Evolutionary conservation across 306 rosid genomes (phyloP).

Genomic region (Delonix regia): DNA sequence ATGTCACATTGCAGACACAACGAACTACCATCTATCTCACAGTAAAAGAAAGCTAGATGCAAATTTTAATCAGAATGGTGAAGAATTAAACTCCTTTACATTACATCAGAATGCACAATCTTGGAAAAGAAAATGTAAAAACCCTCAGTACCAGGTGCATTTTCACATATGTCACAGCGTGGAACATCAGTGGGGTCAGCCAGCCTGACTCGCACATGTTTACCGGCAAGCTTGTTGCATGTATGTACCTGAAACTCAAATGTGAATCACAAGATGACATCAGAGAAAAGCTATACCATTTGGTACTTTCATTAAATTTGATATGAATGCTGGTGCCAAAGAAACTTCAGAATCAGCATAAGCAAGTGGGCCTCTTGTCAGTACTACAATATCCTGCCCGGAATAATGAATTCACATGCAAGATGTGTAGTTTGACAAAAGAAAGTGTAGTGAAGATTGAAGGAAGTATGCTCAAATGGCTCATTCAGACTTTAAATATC

Average conservation of each 20-base stretch:
- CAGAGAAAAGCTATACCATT: slow-evolving; percentile 17
- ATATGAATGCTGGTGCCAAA: not conserved
- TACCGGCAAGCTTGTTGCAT: slow-evolving; percentile 81
- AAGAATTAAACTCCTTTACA: slow-evolving; percentile 21
- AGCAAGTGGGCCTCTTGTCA: slow-evolving; percentile 21
- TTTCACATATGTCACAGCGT: slow-evolving; percentile 77
- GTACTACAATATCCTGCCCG: not conserved
- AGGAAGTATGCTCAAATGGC: not conserved
- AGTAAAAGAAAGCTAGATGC: slow-evolving; percentile 76
- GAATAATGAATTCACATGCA: not conserved
- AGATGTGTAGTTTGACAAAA: not conserved
- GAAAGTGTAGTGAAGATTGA: not conserved
- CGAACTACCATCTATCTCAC: slow-evolving; percentile 79
- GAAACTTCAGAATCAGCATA: not conserved
- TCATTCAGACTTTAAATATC: not conserved
- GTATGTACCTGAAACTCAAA: slow-evolving; percentile 62
- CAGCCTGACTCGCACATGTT: slow-evolving; percentile 73
- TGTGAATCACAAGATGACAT: slow-evolving; percentile 20
- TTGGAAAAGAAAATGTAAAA: not conserved
- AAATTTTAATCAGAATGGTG: slow-evolving; percentile 24
- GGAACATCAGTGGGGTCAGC: slow-evolving; percentile 70
- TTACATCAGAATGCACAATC: slow-evolving; percentile 21
- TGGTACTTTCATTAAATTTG: not conserved
- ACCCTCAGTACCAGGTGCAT: slow-evolving; percentile 61
- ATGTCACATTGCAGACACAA: slow-evolving; percentile 81